These are phyloP conservation scores for Ogataea haglerorum DNA, from an alignment of 805 yeast species.

Conservation along the genomic window DNA sequence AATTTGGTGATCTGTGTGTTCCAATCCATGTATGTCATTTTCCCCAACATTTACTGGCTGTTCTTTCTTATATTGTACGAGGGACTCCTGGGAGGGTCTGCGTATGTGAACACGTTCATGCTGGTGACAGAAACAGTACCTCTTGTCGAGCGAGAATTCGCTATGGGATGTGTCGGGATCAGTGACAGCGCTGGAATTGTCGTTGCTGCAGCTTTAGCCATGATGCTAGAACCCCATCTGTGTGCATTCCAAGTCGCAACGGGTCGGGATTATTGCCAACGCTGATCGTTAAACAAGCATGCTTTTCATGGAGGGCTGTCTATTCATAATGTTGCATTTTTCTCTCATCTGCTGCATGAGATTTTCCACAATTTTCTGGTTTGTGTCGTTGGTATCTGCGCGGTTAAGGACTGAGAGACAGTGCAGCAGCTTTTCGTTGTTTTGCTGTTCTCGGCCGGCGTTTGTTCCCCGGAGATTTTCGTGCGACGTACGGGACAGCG, in stretches of 20 bases:
- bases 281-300: constrained; percentile 14
- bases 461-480: neutral
- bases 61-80: constrained; percentile 74
- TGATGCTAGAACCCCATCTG: constrained; percentile 68
- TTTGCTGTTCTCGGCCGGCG: constrained; percentile 14
- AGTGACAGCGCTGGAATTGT: constrained; percentile 85
- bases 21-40: constrained; percentile 61
- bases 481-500: constrained; percentile 2
- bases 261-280: constrained; percentile 79
- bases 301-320: neutral
- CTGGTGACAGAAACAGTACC: constrained; percentile 61
- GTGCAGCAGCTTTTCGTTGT: constrained; percentile 40
- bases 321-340: constrained; percentile 10
- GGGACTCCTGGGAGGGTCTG: constrained; percentile 85
- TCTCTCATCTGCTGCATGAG: constrained; percentile 35
- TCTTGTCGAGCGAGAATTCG: constrained; percentile 61
- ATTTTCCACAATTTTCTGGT: constrained; percentile 58
- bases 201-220: constrained; percentile 71
- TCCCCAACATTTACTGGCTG: constrained; percentile 60
- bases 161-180: constrained; percentile 78
- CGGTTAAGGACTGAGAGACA: constrained; percentile 59
- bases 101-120: constrained; percentile 86
- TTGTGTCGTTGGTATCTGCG: constrained; percentile 50
- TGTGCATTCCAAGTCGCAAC: constrained; percentile 67
- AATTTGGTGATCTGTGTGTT: constrained; percentile 56